Evolutionary conservation across 768 basidiomycete species (phyloP).

Genomic region (Pisolithus microcarpus): DNA sequence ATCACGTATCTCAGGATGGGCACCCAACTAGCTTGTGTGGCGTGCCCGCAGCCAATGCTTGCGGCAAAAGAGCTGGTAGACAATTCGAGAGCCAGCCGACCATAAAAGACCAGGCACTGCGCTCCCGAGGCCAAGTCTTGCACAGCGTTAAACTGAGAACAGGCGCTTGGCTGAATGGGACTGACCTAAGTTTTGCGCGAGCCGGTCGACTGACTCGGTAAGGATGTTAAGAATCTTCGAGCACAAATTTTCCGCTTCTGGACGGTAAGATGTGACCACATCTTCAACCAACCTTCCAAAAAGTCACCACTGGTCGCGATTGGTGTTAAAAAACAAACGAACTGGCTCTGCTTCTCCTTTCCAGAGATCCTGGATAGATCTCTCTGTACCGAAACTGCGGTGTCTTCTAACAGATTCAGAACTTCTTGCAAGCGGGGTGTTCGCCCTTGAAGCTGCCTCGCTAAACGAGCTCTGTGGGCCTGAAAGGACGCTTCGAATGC

Average conservation of each 20-base stretch:
- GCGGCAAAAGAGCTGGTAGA: slow-evolving; percentile 36
- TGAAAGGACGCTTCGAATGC: slow-evolving; percentile 42
- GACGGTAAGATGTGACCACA: slow-evolving; percentile 41
- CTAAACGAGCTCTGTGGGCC: slow-evolving; percentile 54
- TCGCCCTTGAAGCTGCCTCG: slow-evolving; percentile 57
- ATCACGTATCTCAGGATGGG: not conserved
- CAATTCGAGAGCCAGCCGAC: slow-evolving; percentile 44
- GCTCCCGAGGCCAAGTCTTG: slow-evolving; percentile 15
- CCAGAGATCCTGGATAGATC: slow-evolving; percentile 46
- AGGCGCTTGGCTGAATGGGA: not conserved
- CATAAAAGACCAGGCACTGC: slow-evolving; percentile 39
- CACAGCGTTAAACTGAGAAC: slow-evolving; percentile 3
- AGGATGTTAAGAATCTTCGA: slow-evolving; percentile 36
- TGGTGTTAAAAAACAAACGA: slow-evolving; percentile 12
- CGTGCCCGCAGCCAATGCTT: slow-evolving; percentile 36
- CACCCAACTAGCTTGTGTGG: slow-evolving; percentile 31
- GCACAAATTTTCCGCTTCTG: slow-evolving; percentile 45
- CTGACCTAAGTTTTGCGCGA: slow-evolving; percentile 32
- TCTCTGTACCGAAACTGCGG: slow-evolving; percentile 48
- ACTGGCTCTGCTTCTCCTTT: slow-evolving; percentile 40
- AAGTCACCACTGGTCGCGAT: slow-evolving; percentile 1
- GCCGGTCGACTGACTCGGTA: slow-evolving; percentile 27
- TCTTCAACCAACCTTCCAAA: slow-evolving; percentile 35
- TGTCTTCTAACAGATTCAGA: slow-evolving; percentile 51
- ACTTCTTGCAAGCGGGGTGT: slow-evolving; percentile 55